These are phyloP conservation scores for Globisporangium orthogonon DNA, from an alignment of 352 stramenopile species.

Conservation along the genomic window DNA sequence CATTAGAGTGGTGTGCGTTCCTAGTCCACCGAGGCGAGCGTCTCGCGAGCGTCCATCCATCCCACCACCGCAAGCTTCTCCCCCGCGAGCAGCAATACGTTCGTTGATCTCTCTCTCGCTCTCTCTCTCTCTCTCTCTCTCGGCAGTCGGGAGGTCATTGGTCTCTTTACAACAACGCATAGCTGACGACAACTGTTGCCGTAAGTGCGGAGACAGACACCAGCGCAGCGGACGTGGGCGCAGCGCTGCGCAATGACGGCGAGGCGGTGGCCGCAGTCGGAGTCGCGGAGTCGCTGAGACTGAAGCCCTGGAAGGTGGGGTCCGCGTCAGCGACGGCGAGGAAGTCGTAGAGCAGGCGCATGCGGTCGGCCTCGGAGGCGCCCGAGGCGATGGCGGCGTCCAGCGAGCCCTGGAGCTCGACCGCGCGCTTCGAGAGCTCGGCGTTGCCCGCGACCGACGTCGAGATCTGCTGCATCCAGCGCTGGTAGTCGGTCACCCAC, in stretches of 20 bases:
- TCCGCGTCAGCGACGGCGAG: conserved; percentile 2
- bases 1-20: too few relatives aligned
- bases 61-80: too few relatives aligned
- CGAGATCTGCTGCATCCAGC: conserved; percentile 10
- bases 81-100: too few relatives aligned
- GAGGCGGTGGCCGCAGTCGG: neutral
- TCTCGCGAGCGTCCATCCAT: too few relatives aligned
- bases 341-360: conserved; percentile 11
- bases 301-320: conserved; percentile 11
- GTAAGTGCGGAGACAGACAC: neutral
- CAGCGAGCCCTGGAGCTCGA: conserved; percentile 4
- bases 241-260: neutral
- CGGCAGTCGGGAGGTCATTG: too few relatives aligned
- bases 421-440: conserved; percentile 1
- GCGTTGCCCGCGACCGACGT: conserved; percentile 6
- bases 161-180: neutral
- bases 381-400: conserved; percentile 6
- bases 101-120: too few relatives aligned
- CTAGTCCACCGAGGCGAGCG: too few relatives aligned
- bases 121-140: too few relatives aligned
- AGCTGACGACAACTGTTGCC: neutral
- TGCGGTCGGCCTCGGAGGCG: conserved; percentile 9
- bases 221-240: neutral
- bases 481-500: conserved; percentile 10
- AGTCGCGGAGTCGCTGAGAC: neutral